Base-by-base conservation (phyloP, 2,329 filamentous ascomycete genomes). In the Sporothrix phasma region DNA sequence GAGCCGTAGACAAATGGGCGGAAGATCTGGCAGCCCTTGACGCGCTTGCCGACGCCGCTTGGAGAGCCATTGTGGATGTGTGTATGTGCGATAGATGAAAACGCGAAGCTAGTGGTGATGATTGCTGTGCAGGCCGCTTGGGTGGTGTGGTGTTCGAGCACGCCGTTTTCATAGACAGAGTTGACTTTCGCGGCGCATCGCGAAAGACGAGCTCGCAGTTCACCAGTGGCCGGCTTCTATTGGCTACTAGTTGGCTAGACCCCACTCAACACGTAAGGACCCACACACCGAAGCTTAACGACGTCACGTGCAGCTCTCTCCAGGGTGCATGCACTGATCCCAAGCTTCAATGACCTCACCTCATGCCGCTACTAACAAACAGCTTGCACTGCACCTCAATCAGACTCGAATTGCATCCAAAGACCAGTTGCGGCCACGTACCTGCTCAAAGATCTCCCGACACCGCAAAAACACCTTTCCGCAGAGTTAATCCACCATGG, bases 1-100 rank as follows among this genome's bases (percentile, higher is more conserved):
- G 86, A 90, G 73, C 90, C 90, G 74, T 89, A 90, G 68, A 92
- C 78, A 73, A 88, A 88, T 34, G 85, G 85, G 13, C 85, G 81
- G 69, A 77, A 82, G 66, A 88, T 78, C 77, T 90, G 82, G 60
- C 81, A 80, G 71, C 84, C 81, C 72, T 88, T 88, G 69, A 85
- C 81, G 72, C 85, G 84, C 74, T 87, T 87, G 65, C 83, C 82
- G 24, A 81, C 76, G 67, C 77, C 78, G 69, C 80, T 81, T 13
- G 83, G 80, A 17, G 84, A 63, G 84, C 83, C 85, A 87, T 87
- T 63, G 64, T 71, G 22, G 61, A 13, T 19, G 22, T 13, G 3
- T 13, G 22, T 17, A 22, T 37, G n/a, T 53, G 13, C 19, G 19
- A 53, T 49, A 29, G 43, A 34, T 31, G 61, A 58, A 29, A 15